Base-by-base conservation (phyloP, 305 asterid species). In the Withania somnifera region DNA sequence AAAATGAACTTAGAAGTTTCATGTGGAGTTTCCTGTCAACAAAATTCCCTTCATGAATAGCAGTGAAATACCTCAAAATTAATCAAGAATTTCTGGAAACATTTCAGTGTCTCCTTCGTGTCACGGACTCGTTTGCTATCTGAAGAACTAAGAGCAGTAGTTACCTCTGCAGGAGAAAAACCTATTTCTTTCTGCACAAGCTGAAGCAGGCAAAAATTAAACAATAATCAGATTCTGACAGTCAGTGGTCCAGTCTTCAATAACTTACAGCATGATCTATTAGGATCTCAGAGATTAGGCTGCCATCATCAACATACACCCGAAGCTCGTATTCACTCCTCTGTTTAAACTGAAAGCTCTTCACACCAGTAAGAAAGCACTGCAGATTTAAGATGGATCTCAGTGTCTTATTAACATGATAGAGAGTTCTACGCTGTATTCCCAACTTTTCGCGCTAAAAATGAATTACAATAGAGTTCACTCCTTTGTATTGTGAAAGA, bases 271-370 rank as follows among this genome's bases (percentile, higher is more conserved):
- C 88, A 84, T 95, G 97, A 87, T 90, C 94, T 50, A 93, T 81
- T 78, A 92, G 90, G 85, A 95, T 90, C 83, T 94, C 93, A 32
- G 93, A 91, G 86, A 95, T 94, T 73, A 95, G 97, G 89, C 99
- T 95, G 82, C 99, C 99, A 83, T 95, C 99, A 76, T 95, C 99
- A 38, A 94, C 83, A 85, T 84, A 91, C 82, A 88, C 95, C 47
- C 84, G 94, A 68, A 95, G 98, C 87, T 93, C 95, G 79, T 87
- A 95, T 52, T 87, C 83, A 84, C 85, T 66, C 87, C 90, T 91
- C 63, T 81, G 71, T 85, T 81, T 92, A 85, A 82, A 93, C 71
- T 89, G 93, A 82, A 94, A 95, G 75, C 92, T 89, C 88, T 90
- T 95, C 77, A 95, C 98, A 63, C 94, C 97, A 13, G 97, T 90